A percentile compares a stretch with the other conserved stretches of the same genome.
Conservation (phyloP, 148 eudicot species). For the Nepenthes gracilis region DNA sequence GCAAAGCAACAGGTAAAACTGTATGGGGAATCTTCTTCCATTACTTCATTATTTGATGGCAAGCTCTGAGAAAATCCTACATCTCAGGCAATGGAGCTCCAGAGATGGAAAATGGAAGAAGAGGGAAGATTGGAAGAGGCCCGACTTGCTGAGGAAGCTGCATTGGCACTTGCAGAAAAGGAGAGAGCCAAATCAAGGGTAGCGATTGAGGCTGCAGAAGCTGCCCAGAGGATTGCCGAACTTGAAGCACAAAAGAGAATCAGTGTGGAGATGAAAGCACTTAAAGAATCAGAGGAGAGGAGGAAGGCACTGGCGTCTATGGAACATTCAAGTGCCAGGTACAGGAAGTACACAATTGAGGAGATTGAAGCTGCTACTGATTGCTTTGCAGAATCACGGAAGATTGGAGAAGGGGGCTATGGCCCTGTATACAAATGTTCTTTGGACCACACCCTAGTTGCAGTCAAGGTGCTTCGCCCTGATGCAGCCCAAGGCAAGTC, state of each 20-base stretch:
- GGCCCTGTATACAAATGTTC: slow-evolving; percentile 4
- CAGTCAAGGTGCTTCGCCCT: slow-evolving; percentile 8
- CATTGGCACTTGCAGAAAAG: slow-evolving; percentile 2
- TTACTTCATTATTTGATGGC: background rate
- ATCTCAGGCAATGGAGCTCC: slow-evolving; percentile 4
- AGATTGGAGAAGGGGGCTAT: slow-evolving; percentile 11
- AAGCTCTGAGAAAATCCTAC: background rate
- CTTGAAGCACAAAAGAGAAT: slow-evolving; percentile 6
- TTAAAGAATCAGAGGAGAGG: slow-evolving; percentile 2
- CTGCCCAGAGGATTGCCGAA: slow-evolving; percentile 4
- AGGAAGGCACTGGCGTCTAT: background rate
- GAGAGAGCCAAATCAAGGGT: slow-evolving; percentile 1
- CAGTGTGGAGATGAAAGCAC: background rate
- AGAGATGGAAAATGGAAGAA: slow-evolving; percentile 2
- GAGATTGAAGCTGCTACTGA: slow-evolving; percentile 6
- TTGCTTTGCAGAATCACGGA: background rate
- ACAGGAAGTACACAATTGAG: slow-evolving; percentile 8
- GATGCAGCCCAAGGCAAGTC: slow-evolving; percentile 8
- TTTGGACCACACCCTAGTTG: slow-evolving; percentile 6
- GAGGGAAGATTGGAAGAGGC: background rate
- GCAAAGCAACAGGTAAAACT: background rate
- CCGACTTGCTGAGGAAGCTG: slow-evolving; percentile 1
- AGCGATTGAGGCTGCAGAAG: slow-evolving; percentile 7
- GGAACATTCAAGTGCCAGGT: background rate
- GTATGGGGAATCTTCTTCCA: background rate